A percentile compares a stretch with the other conserved stretches of the same genome.
Conservation (phyloP, 1,284 basidiomycete species). For the Naganishia albida region DNA sequence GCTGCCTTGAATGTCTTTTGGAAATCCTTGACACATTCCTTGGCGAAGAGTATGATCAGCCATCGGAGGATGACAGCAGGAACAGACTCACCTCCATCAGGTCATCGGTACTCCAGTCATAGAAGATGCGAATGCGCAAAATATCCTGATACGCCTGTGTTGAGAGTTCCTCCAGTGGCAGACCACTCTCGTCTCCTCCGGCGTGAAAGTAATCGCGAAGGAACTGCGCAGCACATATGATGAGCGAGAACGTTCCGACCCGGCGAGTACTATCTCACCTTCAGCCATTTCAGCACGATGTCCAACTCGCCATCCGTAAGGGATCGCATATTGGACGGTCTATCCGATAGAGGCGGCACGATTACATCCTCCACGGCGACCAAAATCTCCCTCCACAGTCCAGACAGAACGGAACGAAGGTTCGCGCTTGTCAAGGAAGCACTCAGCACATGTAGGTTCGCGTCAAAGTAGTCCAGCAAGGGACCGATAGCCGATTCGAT, state of each 20-base stretch:
- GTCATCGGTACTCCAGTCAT: constrained; percentile 90
- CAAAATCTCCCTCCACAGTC: constrained; percentile 96
- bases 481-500: constrained; percentile 91
- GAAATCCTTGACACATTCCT: constrained; percentile 84
- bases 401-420: constrained; percentile 88
- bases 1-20: constrained; percentile 69
- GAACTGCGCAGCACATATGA: constrained; percentile 61
- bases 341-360: constrained; percentile 86
- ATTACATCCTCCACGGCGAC: constrained; percentile 83
- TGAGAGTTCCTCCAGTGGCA: constrained; percentile 84
- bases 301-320: constrained; percentile 37
- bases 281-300: constrained; percentile 96
- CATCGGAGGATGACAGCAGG: not conserved
- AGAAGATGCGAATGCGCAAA: constrained; percentile 84
- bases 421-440: constrained; percentile 80
- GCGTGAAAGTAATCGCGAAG: constrained; percentile 94
- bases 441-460: constrained; percentile 88
- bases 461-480: constrained; percentile 95
- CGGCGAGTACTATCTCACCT: constrained; percentile 59
- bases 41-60: constrained; percentile 32
- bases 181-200: constrained; percentile 79
- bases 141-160: constrained; percentile 95
- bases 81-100: constrained; percentile 69
- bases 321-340: constrained; percentile 64
- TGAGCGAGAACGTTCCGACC: not conserved